Evolutionary conservation across 2,329 filamentous ascomycete species (phyloP).

Genomic region (Penicillium occitanis): DNA sequence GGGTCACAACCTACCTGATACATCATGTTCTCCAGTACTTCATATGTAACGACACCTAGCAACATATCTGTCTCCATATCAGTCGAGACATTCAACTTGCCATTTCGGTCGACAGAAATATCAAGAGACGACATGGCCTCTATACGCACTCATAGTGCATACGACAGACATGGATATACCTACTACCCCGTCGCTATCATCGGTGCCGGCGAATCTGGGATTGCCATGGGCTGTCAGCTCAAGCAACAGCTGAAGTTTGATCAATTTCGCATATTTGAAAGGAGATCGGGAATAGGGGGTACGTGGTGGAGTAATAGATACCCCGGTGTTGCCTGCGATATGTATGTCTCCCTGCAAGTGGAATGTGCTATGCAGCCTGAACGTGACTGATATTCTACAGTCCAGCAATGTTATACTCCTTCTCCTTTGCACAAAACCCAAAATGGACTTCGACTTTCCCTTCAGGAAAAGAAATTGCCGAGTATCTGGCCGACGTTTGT

Average conservation of each 20-base stretch:
- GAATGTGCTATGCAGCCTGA: neutral
- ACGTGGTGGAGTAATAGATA: constrained; percentile 66
- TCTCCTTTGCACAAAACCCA: constrained; percentile 56
- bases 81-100: neutral
- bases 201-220: constrained; percentile 62
- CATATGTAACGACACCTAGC: neutral
- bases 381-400: constrained; percentile 33
- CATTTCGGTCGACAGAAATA: neutral
- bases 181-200: constrained; percentile 57
- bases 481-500: constrained; percentile 56
- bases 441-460: constrained; percentile 54
- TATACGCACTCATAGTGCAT: constrained; percentile 43
- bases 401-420: constrained; percentile 57
- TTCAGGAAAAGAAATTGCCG: constrained; percentile 51
- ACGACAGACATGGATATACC: constrained; percentile 42
- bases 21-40: neutral
- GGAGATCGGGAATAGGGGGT: constrained; percentile 58
- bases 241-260: constrained; percentile 58
- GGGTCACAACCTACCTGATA: neutral
- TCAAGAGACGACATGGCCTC: constrained; percentile 25
- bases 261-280: constrained; percentile 62
- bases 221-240: constrained; percentile 61
- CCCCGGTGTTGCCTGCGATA: constrained; percentile 59
- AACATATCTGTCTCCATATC: neutral
- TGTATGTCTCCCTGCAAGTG: constrained; percentile 35